Evolutionary conservation across 495 filamentous ascomycete species (phyloP).

Genomic region (Penicillium cataractarum): DNA sequence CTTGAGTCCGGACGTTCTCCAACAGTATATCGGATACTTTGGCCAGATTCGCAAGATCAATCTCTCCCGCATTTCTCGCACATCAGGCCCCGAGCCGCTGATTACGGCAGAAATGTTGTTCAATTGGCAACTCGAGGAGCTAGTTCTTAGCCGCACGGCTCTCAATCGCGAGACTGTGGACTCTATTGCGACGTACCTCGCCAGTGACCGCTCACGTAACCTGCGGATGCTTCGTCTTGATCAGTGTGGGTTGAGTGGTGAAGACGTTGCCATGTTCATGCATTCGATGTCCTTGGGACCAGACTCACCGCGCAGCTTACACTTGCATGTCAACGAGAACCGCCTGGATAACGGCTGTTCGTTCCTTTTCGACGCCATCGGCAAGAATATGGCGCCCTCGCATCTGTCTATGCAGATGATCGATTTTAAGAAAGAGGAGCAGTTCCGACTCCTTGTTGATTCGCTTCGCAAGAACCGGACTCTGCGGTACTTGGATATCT

Average conservation of each 20-base stretch:
- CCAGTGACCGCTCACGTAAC: constrained; percentile 62
- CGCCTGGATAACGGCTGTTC: constrained; percentile 73
- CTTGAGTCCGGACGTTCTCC: constrained; percentile 64
- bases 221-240: constrained; percentile 74
- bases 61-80: constrained; percentile 67
- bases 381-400: constrained; percentile 64
- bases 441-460: constrained; percentile 72
- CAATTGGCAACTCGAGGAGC: constrained; percentile 75
- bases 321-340: constrained; percentile 82
- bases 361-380: constrained; percentile 70
- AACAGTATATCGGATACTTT: constrained; percentile 66
- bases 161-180: constrained; percentile 59
- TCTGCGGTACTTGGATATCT: constrained; percentile 81
- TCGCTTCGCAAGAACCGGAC: constrained; percentile 75
- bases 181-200: constrained; percentile 65
- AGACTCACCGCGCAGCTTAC: constrained; percentile 64
- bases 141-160: constrained; percentile 67
- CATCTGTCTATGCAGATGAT: constrained; percentile 82
- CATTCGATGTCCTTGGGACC: constrained; percentile 63
- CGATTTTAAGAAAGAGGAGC: constrained; percentile 76
- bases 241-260: constrained; percentile 78
- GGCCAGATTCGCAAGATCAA: constrained; percentile 73
- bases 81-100: constrained; percentile 64
- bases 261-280: constrained; percentile 76
- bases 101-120: constrained; percentile 68